Conservation (phyloP, 2,329 filamentous ascomycete species). For the Calonectria hongkongensis region DNA sequence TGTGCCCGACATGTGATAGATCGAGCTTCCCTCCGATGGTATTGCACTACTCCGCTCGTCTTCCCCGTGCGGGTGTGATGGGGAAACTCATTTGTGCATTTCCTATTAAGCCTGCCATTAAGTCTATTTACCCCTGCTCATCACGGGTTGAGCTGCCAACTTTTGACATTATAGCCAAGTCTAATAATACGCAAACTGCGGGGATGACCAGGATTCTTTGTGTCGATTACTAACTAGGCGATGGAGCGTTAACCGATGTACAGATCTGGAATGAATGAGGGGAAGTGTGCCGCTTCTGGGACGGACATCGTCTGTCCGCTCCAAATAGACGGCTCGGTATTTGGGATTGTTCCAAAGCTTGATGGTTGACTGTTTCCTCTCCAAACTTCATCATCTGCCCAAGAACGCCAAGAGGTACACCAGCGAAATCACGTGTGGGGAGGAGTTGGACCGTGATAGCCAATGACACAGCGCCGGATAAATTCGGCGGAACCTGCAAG, state of each 20-base stretch:
- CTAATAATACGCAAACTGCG: slow-evolving; percentile 18
- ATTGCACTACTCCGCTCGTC: background rate
- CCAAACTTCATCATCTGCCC: too few species aligned
- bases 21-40: background rate
- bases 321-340: background rate
- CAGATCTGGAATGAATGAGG: slow-evolving; percentile 30
- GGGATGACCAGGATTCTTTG: slow-evolving; percentile 35
- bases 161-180: slow-evolving; percentile 24
- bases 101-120: slow-evolving; percentile 16
- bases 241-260: slow-evolving; percentile 23
- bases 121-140: slow-evolving; percentile 21
- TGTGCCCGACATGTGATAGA: slow-evolving; percentile 21
- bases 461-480: too few species aligned
- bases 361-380: too few species aligned
- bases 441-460: too few species aligned
- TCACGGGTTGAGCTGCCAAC: slow-evolving; percentile 15
- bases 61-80: background rate
- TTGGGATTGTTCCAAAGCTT: background rate
- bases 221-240: slow-evolving; percentile 7
- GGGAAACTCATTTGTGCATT: background rate
- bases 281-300: slow-evolving; percentile 20
- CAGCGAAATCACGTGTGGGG: too few species aligned
- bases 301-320: slow-evolving; percentile 19
- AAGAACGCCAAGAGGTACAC: too few species aligned
- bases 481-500: too few species aligned